Evolutionary conservation across 768 basidiomycete species (phyloP).

Genomic region (Lentinula aciculospora): DNA sequence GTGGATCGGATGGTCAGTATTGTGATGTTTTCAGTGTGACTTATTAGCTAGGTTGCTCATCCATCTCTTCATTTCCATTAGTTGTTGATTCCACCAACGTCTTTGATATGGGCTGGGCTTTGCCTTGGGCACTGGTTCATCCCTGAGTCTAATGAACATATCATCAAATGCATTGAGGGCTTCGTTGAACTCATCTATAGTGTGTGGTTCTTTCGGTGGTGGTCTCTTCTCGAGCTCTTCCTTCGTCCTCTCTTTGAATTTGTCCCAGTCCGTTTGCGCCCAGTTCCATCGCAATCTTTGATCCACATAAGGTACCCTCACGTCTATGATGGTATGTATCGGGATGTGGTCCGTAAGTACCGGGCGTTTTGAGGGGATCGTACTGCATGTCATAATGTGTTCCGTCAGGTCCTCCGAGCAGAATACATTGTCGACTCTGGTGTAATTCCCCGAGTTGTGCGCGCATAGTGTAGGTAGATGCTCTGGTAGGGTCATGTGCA

Average conservation of each 20-base stretch:
- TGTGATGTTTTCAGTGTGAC: neutral
- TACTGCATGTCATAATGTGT: slow-evolving; percentile 1
- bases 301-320: neutral
- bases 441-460: slow-evolving; percentile 22
- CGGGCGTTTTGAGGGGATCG: neutral
- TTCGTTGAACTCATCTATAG: neutral
- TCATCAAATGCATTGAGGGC: neutral
- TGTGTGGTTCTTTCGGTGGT: too few species aligned
- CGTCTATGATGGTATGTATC: neutral
- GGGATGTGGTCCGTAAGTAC: neutral
- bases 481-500: neutral
- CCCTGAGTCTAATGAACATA: neutral
- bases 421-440: slow-evolving; percentile 41
- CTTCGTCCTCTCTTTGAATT: neutral
- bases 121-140: neutral
- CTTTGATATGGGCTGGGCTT: neutral
- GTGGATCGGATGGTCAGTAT: slow-evolving; percentile 18
- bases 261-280: neutral
- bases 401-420: slow-evolving; percentile 13
- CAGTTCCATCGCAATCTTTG: neutral
- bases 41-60: neutral
- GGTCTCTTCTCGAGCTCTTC: neutral
- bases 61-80: neutral
- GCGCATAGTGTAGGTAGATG: slow-evolving; percentile 26
- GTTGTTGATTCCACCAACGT: neutral